Evolutionary conservation across 2,329 filamentous ascomycete genomes (phyloP), one percentile per base, ranked within the genome.

Genomic region (Scedosporium boydii): DNA sequence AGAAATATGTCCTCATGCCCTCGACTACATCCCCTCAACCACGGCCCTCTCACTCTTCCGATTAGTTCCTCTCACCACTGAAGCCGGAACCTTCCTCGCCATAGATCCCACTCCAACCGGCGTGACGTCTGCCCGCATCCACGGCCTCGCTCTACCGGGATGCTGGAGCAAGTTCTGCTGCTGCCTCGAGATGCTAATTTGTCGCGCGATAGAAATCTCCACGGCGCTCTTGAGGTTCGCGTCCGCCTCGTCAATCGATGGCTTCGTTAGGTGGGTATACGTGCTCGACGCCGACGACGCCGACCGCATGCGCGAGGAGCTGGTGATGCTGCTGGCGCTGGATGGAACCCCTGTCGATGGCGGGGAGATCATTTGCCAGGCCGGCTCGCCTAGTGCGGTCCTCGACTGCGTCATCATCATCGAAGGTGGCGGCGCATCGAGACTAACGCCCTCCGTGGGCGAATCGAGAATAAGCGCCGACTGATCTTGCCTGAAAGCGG

Each of bases 191-290:
- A 89, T 76, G 66, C 83, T 87, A 66, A 89, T 87, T 70, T 89
- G 86, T 1, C 87, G 78, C 0, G 86, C 86, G 66, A 89, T 88
- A 1, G 85, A 88, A 56, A 87, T 78, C 71, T 88, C 82, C 3
- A 87, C 85, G 1, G 85, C 83, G 53, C 79, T 79, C 65, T 80
- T 79, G 14, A 82, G 71, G 6, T 75, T 77, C 23, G 71, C 70
- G 66, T 79, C 76, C 1, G 72, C 60, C 34, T 79, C 76, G 41
- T 80, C 77, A 10, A 71, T 64, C 10, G 75, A 74, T 3, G 69
- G 67, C 63, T 69, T 70, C 23, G 72, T 73, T 38, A 70, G 58
- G 63, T 75, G 68, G 9, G 73, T 73, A 62, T 68, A 69, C 6
- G 72, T 67, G 5, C 75, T 73, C 0, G 73, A 72, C 3, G 70